Conservation (phyloP, 78 protist species). For the Cavenderia fasciculata region DNA sequence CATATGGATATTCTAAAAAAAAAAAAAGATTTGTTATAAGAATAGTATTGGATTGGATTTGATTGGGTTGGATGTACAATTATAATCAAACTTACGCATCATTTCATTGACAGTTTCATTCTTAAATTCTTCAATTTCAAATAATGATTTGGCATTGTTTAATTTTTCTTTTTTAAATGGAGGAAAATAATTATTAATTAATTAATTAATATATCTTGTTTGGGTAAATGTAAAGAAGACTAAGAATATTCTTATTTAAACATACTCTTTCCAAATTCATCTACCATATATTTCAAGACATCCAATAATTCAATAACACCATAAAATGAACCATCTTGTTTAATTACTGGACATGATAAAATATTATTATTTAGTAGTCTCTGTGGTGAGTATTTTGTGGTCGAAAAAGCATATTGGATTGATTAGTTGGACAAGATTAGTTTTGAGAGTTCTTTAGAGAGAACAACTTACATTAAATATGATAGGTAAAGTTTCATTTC, state of each 20-base stretch:
- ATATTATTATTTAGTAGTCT: conserved; percentile 19
- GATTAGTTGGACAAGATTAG: background rate
- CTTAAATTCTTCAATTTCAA: conserved; percentile 19
- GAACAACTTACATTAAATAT: background rate
- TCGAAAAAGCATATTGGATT: background rate
- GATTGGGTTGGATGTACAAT: background rate
- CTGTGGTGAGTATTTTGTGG: background rate
- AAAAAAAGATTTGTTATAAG: background rate
- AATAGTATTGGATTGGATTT: background rate
- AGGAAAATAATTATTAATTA: too few relatives aligned
- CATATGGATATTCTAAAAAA: conserved; percentile 30
- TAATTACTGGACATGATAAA: conserved; percentile 35
- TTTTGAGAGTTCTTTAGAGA: too few relatives aligned
- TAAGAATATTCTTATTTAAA: background rate
- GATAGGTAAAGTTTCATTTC: background rate
- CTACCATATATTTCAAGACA: conserved; percentile 13
- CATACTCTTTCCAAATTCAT: conserved; percentile 39
- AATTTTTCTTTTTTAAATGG: background rate
- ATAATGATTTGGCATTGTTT: background rate
- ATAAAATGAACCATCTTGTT: conserved; percentile 19
- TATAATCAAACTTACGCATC: conserved; percentile 1
- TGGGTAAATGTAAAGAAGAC: background rate
- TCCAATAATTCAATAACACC: conserved; percentile 36
- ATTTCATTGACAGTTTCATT: background rate
- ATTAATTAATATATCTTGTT: background rate